Conservation (phyloP, 257 asterid species). For the Solanum chiquidenum region DNA sequence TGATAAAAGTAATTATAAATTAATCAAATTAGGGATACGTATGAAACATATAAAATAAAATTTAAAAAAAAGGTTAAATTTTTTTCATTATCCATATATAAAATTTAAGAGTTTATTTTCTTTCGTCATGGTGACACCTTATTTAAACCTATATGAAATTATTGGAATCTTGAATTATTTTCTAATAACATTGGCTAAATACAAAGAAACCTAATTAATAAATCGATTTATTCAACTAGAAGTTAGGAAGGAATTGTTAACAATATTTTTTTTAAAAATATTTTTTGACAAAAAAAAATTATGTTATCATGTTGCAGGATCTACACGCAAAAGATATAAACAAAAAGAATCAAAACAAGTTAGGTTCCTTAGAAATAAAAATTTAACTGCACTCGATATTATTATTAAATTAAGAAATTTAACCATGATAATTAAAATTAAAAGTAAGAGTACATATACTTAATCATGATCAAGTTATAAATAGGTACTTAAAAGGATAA, state of each 20-base stretch:
- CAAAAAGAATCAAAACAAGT: too few species aligned
- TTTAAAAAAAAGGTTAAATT: too few species aligned
- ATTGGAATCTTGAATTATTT: background rate
- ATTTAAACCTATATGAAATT: background rate
- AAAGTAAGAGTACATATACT: too few species aligned
- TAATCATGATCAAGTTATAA: too few species aligned
- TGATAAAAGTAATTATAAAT: background rate
- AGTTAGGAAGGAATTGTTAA: background rate
- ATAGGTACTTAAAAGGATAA: too few species aligned
- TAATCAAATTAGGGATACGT: background rate
- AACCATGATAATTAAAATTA: too few species aligned
- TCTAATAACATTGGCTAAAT: background rate
- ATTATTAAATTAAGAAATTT: too few species aligned
- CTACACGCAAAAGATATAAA: too few species aligned
- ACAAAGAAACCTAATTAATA: background rate
- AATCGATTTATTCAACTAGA: background rate
- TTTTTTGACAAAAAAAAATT: background rate
- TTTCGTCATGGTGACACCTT: background rate
- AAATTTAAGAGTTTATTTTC: background rate
- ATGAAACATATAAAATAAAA: background rate
- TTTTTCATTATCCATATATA: background rate
- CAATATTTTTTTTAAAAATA: too few species aligned
- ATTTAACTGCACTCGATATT: too few species aligned
- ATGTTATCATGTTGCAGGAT: background rate
- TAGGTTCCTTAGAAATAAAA: too few species aligned